Percentiles rank a stretch among this genome's conserved stretches.
Evolutionary conservation across 371 early-diverging fungal genomes (phyloP).

Genomic region (Mucor plumbeus): DNA sequence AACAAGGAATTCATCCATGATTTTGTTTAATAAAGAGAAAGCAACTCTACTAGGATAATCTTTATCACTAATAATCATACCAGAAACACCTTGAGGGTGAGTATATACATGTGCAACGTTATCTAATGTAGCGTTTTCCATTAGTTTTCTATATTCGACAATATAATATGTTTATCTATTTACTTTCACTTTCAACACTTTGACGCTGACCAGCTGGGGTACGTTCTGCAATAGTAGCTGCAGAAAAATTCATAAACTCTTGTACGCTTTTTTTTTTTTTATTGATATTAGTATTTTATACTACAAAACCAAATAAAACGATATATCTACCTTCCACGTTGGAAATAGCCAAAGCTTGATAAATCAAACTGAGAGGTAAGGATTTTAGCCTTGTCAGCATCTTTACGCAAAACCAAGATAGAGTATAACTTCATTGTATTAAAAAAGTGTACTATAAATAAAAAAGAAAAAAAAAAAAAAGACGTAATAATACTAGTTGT

Average conservation of each 20-base stretch:
- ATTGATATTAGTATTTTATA: too few species aligned
- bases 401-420: conserved; percentile 56
- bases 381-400: conserved; percentile 53
- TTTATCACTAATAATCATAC: conserved; percentile 84
- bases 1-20: conserved; percentile 87
- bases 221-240: conserved; percentile 86
- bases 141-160: neutral
- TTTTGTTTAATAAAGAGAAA: conserved; percentile 83
- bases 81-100: conserved; percentile 75
- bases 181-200: conserved; percentile 87
- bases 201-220: conserved; percentile 84
- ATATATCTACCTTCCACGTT: conserved; percentile 74
- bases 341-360: conserved; percentile 87
- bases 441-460: neutral
- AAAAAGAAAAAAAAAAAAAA: neutral
- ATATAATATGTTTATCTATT: conserved; percentile 12
- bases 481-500: neutral
- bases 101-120: conserved; percentile 86
- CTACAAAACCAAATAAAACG: too few species aligned
- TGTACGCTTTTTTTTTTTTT: conserved; percentile 62
- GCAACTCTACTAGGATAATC: conserved; percentile 95
- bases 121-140: conserved; percentile 47
- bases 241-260: conserved; percentile 90
- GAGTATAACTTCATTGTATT: conserved; percentile 61
- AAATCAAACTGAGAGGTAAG: conserved; percentile 77